Percentiles rank a stretch among this genome's conserved stretches.
Evolutionary conservation across 257 asterid genomes (phyloP).

Genomic region (Solanum infundibuliforme): DNA sequence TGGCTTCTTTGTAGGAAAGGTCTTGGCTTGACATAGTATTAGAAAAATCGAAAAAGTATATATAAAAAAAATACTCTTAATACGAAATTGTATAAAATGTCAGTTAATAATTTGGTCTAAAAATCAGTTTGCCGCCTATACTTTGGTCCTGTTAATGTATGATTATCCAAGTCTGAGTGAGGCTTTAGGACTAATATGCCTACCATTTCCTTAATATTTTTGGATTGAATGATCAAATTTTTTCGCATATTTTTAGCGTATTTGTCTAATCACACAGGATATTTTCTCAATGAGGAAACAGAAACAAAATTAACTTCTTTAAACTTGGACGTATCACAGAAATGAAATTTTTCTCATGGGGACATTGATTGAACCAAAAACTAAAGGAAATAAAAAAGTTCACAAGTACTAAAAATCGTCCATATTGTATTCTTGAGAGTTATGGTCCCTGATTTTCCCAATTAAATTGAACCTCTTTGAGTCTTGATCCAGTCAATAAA

Average conservation of each 20-base stretch:
- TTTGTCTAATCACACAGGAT: neutral
- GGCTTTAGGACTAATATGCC: neutral
- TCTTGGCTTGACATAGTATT: neutral
- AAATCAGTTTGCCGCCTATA: no score
- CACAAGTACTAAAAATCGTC: neutral
- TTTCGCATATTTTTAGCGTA: neutral
- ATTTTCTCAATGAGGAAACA: neutral
- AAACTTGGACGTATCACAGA: neutral
- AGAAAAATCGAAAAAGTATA: no score
- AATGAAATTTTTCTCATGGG: neutral
- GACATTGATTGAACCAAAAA: neutral
- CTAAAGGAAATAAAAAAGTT: neutral
- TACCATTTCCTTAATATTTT: neutral
- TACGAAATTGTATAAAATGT: no score
- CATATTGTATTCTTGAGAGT: neutral
- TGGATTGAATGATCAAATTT: neutral
- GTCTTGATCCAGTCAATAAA: conserved; percentile 37
- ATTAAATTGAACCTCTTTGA: neutral
- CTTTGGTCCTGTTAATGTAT: no score
- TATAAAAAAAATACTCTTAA: no score
- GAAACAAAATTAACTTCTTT: neutral
- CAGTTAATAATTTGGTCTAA: no score
- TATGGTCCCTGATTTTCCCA: neutral
- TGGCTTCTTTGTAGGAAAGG: neutral
- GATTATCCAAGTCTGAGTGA: no score